Evolutionary conservation across 2,329 filamentous ascomycete genomes (phyloP).

Genomic region (Colletotrichum sp.): DNA sequence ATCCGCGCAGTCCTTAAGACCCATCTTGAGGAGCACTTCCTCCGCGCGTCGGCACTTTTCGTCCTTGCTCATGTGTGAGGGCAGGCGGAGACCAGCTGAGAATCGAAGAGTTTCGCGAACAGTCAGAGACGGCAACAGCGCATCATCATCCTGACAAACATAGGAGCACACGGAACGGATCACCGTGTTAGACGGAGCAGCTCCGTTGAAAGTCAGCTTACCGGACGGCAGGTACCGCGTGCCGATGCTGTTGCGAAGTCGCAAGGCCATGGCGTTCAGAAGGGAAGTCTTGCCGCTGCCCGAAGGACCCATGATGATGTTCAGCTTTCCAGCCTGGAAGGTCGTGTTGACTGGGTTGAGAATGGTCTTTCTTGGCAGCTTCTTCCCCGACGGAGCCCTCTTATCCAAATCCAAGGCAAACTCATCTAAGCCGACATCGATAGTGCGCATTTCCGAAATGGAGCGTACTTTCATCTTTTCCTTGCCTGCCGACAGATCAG

Average conservation of each 20-base stretch:
- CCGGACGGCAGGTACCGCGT: conserved; percentile 69
- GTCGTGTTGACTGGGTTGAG: conserved; percentile 70
- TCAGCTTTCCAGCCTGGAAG: conserved; percentile 72
- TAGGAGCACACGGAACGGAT: conserved; percentile 77
- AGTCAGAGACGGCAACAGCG: conserved; percentile 74
- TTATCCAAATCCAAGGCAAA: conserved; percentile 72
- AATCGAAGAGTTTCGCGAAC: conserved; percentile 77
- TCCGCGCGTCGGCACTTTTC: conserved; percentile 74
- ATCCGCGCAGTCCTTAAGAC: conserved; percentile 78
- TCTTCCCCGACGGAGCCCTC: conserved; percentile 56
- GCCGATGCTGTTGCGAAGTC: conserved; percentile 65
- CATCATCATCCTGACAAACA: conserved; percentile 81
- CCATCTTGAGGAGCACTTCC: conserved; percentile 76
- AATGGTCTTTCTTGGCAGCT: conserved; percentile 61
- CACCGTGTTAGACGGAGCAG: conserved; percentile 70
- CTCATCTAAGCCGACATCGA: conserved; percentile 68
- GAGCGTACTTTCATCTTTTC: conserved; percentile 68
- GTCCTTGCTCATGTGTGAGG: conserved; percentile 70
- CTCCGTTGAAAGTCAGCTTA: conserved; percentile 72
- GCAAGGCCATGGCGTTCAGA: conserved; percentile 74
- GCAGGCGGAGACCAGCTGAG: conserved; percentile 73
- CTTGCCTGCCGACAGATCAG: conserved; percentile 72
- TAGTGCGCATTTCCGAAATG: conserved; percentile 57
- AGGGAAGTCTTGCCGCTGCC: conserved; percentile 80
- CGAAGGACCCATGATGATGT: conserved; percentile 82